Evolutionary conservation across 345 rosid genomes (phyloP).

Genomic region (Anastatica hierochuntica): DNA sequence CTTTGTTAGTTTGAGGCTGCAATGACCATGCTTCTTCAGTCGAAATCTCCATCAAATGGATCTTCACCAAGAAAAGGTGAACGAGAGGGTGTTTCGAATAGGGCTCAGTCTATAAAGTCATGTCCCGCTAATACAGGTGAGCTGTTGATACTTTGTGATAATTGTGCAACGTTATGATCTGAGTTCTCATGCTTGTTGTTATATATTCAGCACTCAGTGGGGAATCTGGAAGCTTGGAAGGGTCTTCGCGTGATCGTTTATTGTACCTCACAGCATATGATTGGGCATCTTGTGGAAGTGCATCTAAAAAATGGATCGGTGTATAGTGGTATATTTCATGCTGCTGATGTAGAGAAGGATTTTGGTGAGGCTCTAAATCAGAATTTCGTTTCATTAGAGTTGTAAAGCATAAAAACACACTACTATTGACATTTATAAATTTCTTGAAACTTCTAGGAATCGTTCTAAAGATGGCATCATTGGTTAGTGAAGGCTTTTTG

Average conservation of each 20-base stretch:
- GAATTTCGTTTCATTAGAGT: not conserved
- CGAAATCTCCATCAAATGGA: too few relatives aligned
- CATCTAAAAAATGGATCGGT: constrained; percentile 84
- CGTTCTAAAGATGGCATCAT: constrained; percentile 77
- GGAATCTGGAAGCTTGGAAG: constrained; percentile 41
- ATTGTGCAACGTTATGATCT: not conserved
- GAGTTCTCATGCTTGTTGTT: constrained; percentile 12
- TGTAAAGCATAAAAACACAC: constrained; percentile 4
- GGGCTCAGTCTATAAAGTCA: constrained; percentile 46
- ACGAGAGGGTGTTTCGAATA: constrained; percentile 39
- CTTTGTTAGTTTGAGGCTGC: constrained; percentile 18
- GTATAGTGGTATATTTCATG: constrained; percentile 72
- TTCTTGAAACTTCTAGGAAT: constrained; percentile 46
- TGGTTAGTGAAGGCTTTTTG: constrained; percentile 52
- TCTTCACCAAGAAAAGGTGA: too few relatives aligned
- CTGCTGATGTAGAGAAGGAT: constrained; percentile 66
- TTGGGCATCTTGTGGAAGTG: constrained; percentile 82
- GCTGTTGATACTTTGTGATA: constrained; percentile 6
- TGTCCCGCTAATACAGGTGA: too few relatives aligned
- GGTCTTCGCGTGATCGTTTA: constrained; percentile 57
- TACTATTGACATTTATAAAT: not conserved
- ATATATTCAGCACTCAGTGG: constrained; percentile 32
- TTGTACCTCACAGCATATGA: constrained; percentile 56
- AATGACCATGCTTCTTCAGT: constrained; percentile 49
- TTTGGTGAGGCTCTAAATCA: constrained; percentile 48